phyloP scores from a whole-genome alignment of 331 rosid genomes.

The Spiraea crenata region DNA sequence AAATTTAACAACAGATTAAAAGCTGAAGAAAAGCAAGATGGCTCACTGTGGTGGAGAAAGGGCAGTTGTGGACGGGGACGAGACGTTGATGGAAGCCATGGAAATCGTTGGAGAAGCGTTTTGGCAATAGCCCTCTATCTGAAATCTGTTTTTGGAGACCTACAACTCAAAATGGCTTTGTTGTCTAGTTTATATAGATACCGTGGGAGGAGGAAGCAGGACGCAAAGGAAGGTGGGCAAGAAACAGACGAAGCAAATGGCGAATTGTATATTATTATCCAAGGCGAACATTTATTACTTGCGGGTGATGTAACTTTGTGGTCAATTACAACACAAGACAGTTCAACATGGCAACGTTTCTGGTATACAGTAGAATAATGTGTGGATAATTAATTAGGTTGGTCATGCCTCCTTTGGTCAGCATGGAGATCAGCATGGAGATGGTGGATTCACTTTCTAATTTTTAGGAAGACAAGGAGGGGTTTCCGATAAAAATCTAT shows the following conservation, averaged over 20 bases:
- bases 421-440: no score
- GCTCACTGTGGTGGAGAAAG: slow-evolving; percentile 44
- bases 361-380: no score
- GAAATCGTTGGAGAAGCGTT: neutral
- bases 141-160: neutral
- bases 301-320: neutral
- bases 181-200: neutral
- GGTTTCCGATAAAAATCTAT: no score
- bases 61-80: slow-evolving; percentile 44
- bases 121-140: neutral
- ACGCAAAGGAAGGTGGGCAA: neutral
- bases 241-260: slow-evolving; percentile 27
- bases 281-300: neutral
- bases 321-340: neutral
- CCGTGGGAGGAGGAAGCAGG: neutral
- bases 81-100: slow-evolving; percentile 56
- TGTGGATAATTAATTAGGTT: no score
- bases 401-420: no score
- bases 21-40: neutral
- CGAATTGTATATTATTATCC: slow-evolving; percentile 5
- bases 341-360: neutral
- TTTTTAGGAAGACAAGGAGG: no score
- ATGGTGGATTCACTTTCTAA: no score
- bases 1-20: neutral
- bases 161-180: slow-evolving; percentile 1